phyloP scores from a whole-genome alignment of 257 asterid genomes.

The Primulina huaijiensis region DNA sequence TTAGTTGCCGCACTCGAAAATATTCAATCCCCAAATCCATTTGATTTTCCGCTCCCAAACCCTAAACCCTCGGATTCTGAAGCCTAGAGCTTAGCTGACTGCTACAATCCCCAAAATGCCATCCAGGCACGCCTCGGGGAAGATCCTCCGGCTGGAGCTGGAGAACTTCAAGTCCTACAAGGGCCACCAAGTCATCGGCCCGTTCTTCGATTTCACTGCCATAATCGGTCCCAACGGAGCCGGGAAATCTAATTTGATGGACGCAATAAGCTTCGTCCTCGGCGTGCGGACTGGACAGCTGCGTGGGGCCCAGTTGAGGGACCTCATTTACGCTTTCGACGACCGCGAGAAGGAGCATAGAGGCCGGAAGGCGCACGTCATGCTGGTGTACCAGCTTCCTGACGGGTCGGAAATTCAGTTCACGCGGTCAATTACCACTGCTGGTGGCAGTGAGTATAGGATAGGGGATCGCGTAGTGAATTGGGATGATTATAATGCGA shows the following conservation, averaged over 20 bases:
- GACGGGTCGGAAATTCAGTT: slow-evolving; percentile 68
- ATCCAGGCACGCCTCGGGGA: slow-evolving; percentile 52
- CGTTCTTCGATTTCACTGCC: slow-evolving; percentile 92
- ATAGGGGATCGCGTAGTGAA: slow-evolving; percentile 54
- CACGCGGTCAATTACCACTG: slow-evolving; percentile 75
- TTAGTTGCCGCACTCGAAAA: slow-evolving; percentile 18
- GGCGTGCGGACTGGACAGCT: slow-evolving; percentile 98
- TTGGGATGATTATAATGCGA: slow-evolving; percentile 75
- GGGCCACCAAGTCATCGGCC: slow-evolving; percentile 84
- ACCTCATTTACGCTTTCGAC: slow-evolving; percentile 79
- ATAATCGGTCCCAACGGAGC: slow-evolving; percentile 96
- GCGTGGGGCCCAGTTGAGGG: slow-evolving; percentile 83
- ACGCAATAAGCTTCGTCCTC: slow-evolving; percentile 95
- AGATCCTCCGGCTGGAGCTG: slow-evolving; percentile 77
- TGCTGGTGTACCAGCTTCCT: slow-evolving; percentile 66
- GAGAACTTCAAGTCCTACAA: slow-evolving; percentile 93
- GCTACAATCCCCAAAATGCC: slow-evolving; percentile 42
- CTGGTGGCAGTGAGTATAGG: slow-evolving; percentile 85
- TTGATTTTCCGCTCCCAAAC: slow-evolving; percentile 4
- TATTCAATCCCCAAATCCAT: slow-evolving; percentile 7
- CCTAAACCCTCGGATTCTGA: slow-evolving; percentile 15
- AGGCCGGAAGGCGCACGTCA: slow-evolving; percentile 81
- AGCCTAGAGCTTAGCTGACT: slow-evolving; percentile 31
- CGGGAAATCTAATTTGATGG: slow-evolving; percentile 97
- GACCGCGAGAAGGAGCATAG: slow-evolving; percentile 82